phyloP scores from a whole-genome alignment of 2,329 filamentous ascomycete species.

The Penicillium sp. region DNA sequence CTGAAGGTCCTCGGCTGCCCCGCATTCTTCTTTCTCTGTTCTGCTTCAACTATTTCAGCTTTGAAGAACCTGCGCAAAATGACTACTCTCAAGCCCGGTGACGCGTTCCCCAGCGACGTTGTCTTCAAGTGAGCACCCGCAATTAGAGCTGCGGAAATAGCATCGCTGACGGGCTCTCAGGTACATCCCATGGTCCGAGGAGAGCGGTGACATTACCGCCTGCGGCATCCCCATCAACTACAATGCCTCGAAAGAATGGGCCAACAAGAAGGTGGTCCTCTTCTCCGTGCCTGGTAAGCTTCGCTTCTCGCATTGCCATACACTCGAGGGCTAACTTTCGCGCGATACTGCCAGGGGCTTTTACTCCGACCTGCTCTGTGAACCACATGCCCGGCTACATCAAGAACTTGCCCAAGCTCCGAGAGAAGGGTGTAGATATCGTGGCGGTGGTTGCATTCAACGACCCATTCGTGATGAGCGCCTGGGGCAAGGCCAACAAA shows the following conservation, averaged over 20 bases:
- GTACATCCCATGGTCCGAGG: constrained; percentile 74
- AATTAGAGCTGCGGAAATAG: neutral
- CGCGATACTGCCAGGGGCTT: constrained; percentile 55
- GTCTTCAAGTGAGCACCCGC: constrained; percentile 62
- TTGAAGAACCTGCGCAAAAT: constrained; percentile 34
- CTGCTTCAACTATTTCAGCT: neutral
- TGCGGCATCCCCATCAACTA: constrained; percentile 78
- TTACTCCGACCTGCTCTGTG: constrained; percentile 81
- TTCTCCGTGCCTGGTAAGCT: constrained; percentile 64
- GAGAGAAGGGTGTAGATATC: constrained; percentile 75
- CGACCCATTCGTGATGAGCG: constrained; percentile 80
- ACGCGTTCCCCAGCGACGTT: constrained; percentile 76
- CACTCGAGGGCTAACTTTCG: neutral
- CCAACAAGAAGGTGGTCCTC: constrained; percentile 69
- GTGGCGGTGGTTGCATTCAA: constrained; percentile 78
- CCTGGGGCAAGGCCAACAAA: constrained; percentile 82
- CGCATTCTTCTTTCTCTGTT: neutral
- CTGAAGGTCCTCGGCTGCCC: neutral
- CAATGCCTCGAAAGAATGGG: constrained; percentile 75
- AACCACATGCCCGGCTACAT: constrained; percentile 78
- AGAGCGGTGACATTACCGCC: constrained; percentile 65
- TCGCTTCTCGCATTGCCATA: neutral
- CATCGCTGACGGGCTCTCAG: constrained; percentile 35
- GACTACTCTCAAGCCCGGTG: constrained; percentile 72
- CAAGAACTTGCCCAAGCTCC: constrained; percentile 64